Evolutionary conservation across 768 basidiomycete genomes (phyloP).

Genomic region (Chiua virens): DNA sequence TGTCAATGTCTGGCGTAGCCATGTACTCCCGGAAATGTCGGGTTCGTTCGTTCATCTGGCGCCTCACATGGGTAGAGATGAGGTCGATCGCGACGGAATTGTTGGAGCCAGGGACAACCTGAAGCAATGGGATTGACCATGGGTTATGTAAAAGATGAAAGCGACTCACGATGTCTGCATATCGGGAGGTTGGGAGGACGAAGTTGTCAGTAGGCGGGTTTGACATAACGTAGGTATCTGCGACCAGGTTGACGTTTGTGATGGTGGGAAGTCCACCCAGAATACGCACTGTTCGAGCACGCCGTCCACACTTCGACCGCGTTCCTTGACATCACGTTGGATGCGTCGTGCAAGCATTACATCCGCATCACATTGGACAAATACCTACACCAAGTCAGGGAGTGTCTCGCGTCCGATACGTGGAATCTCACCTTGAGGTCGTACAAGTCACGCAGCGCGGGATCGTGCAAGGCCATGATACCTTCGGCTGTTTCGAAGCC

Average conservation of each 20-base stretch:
- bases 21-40: slow-evolving; percentile 73
- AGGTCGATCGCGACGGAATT: slow-evolving; percentile 92
- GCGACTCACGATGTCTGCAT: slow-evolving; percentile 79
- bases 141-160: background rate
- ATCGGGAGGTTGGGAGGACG: slow-evolving; percentile 80
- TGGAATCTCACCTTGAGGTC: slow-evolving; percentile 76
- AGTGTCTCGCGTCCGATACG: background rate
- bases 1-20: slow-evolving; percentile 47
- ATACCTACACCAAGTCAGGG: slow-evolving; percentile 48
- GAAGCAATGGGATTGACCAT: background rate
- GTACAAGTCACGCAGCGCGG: slow-evolving; percentile 74
- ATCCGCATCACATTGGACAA: slow-evolving; percentile 93
- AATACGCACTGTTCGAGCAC: slow-evolving; percentile 78
- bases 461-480: slow-evolving; percentile 86
- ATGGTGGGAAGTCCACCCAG: background rate
- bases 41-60: slow-evolving; percentile 78
- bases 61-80: slow-evolving; percentile 85
- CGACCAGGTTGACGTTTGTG: background rate
- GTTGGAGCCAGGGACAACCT: slow-evolving; percentile 96
- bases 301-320: slow-evolving; percentile 82
- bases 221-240: slow-evolving; percentile 93
- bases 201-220: slow-evolving; percentile 94
- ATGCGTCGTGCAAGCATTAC: slow-evolving; percentile 96
- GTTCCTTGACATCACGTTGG: slow-evolving; percentile 81
- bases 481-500: slow-evolving; percentile 64